Evolutionary conservation across 1,284 basidiomycete genomes (phyloP), one percentile per base, ranked within the genome.

Genomic region (Wolfiporia cocos): DNA sequence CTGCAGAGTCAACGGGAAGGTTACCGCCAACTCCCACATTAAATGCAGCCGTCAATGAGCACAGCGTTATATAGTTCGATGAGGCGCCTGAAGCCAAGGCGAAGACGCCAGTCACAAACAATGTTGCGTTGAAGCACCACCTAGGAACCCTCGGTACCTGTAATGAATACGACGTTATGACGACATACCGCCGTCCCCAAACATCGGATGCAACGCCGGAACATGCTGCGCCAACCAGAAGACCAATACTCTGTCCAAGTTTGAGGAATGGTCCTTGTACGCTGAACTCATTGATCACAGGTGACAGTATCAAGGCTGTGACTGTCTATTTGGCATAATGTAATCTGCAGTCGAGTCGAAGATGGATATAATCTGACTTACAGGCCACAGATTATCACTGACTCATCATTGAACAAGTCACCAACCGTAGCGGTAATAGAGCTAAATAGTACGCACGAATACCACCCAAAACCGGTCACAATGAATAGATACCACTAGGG

Each of bases 1-100:
- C 80, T 0, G 85, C 79, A 14, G 84, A 83, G 57, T 91, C 87
- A 4, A 91, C 85, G 0, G 87, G 81, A 34, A 84, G 58, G 53
- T 86, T 86, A 14, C 80, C 79, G 28, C 75, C 87, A 1, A 80
- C 85, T 2, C 82, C 81, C 4, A 82, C 61, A 2, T 76, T 76
- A 67, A 76, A 76, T 2, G 76, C 63, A 0, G 78, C 73, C 0
- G 71, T 64, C 26, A 84, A 63, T 0, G 74, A 68, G 38, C 71
- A 73, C 14, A 86, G 63, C 0, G 73, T 64, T 28, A 73, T 48
- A 39, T 61, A 74, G 48, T 76, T 73, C 0, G 73, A 70, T 0
- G 81, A 76, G 1, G 66, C 79, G 14, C 79, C 80, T 26, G 76
- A 76, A 0, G 74, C 70, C 2, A 78, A 57, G 1, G 78, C 80